Base-by-base conservation (phyloP, 345 rosid species). In the Eucalyptus regnans region DNA sequence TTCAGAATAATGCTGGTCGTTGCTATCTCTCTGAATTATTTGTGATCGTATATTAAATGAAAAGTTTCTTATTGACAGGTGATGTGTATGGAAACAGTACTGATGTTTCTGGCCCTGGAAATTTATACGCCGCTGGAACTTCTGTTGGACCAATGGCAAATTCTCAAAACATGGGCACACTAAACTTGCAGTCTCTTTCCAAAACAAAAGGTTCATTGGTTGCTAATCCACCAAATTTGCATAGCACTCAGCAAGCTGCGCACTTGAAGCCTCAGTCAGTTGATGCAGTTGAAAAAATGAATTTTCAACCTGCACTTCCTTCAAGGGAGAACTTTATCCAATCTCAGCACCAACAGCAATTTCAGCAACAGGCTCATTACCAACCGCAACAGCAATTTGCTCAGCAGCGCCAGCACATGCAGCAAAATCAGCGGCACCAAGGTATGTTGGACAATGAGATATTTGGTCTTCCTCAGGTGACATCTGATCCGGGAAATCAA, bases 21-120 rank as follows among this genome's bases (percentile, higher is more conserved):
- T 52, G 44, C 44, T 8, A 22, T 52, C n/a, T 86, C 68, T 52
- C 87, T 37, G 27, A 22, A 54, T 41, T 22, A 52, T 50, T 54
- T 18, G 68, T 20, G 37, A 17, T 60, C 20, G 13, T 87, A 20
- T 14, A 49, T 58, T 37, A 46, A 17, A 80, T 62, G 50, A 84
- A 23, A 60, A 37, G 27, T 50, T 81, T 71, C 49, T 54, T 37
- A 41, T 51, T 88, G 68, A 91, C 94, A 97, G 99, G 96, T 91
- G 98, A 95, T 91, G 97, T 94, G 71, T 93, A 92, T 94, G 95
- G 93, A 90, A 90, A 87, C 90, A 93, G 87, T 91, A 90, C 93
- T 86, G 96, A 94, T 90, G 89, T 95, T 90, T 87, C 95, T 25
- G 96, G 94, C 81, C 90, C 97, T 88, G 99, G 96, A 89, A 96